phyloP scores from a whole-genome alignment of 805 yeast genomes.

The Diddensiella caesifluorescens region DNA sequence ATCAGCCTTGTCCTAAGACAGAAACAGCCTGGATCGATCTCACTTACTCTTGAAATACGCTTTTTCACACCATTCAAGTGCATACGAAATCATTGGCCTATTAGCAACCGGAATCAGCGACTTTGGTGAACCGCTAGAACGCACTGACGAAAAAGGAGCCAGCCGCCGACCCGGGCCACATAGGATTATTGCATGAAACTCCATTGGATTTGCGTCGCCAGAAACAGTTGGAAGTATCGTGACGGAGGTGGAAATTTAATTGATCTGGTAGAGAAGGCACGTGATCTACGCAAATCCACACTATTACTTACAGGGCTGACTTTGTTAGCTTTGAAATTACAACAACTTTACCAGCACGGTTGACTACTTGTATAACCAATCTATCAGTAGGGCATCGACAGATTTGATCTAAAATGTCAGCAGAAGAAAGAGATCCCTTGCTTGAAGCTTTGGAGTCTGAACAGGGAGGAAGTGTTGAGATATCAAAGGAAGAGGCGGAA shows the following conservation, averaged over 20 bases:
- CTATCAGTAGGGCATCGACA: too few species aligned
- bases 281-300: too few species aligned
- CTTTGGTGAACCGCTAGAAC: conserved; percentile 66
- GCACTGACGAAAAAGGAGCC: conserved; percentile 56
- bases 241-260: too few species aligned
- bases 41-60: conserved; percentile 59
- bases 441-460: conserved; percentile 30
- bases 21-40: neutral
- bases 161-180: conserved; percentile 81
- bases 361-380: too few species aligned
- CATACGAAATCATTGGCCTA: conserved; percentile 80
- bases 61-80: conserved; percentile 86
- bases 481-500: conserved; percentile 53
- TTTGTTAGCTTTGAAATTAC: too few species aligned
- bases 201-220: too few species aligned
- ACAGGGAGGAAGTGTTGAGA: conserved; percentile 24
- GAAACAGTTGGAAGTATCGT: too few species aligned
- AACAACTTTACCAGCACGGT: too few species aligned
- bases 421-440: conserved; percentile 29
- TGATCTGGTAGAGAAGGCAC: too few species aligned
- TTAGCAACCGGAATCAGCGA: conserved; percentile 88
- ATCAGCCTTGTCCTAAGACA: neutral
- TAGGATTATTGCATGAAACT: conserved; percentile 82
- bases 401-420: conserved; percentile 3
- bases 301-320: too few species aligned